These are phyloP conservation scores for Lentinula aciculospora DNA, from an alignment of 768 basidiomycete genomes.

Conservation along the genomic window DNA sequence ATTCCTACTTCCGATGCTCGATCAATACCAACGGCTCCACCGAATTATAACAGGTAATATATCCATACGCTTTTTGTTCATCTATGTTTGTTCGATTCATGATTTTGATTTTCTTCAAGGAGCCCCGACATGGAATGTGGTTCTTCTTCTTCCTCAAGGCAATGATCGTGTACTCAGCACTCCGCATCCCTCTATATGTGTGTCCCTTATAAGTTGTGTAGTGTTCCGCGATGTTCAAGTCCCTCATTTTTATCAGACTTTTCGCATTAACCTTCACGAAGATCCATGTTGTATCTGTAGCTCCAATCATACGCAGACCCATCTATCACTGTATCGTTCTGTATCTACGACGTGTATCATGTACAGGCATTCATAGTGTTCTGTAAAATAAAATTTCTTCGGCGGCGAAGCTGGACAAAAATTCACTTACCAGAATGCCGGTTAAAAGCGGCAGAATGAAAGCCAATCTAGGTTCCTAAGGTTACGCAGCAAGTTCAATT, in stretches of 20 bases:
- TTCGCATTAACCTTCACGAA: neutral
- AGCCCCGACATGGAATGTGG: neutral
- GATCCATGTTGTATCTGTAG: neutral
- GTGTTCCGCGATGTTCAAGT: too few species aligned
- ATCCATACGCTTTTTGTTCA: neutral
- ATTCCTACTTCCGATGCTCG: conserved; percentile 6
- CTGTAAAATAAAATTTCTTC: too few species aligned
- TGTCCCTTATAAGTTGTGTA: too few species aligned
- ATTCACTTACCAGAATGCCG: too few species aligned
- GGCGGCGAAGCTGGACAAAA: too few species aligned
- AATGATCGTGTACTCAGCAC: neutral
- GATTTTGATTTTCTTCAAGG: neutral
- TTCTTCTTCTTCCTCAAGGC: neutral
- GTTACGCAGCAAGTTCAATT: too few species aligned
- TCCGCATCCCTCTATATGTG: neutral
- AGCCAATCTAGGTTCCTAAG: too few species aligned
- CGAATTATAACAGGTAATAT: neutral
- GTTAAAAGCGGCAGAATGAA: too few species aligned
- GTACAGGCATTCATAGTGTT: too few species aligned
- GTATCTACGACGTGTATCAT: neutral
- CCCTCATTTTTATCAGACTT: neutral
- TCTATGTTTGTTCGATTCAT: neutral
- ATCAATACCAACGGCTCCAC: neutral
- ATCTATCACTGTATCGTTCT: neutral
- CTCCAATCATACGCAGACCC: neutral